A percentile compares a stretch with the other conserved stretches of the same genome.
Evolutionary conservation across 306 rosid genomes (phyloP).

Genomic region (Dalbergia cochinchinensis): DNA sequence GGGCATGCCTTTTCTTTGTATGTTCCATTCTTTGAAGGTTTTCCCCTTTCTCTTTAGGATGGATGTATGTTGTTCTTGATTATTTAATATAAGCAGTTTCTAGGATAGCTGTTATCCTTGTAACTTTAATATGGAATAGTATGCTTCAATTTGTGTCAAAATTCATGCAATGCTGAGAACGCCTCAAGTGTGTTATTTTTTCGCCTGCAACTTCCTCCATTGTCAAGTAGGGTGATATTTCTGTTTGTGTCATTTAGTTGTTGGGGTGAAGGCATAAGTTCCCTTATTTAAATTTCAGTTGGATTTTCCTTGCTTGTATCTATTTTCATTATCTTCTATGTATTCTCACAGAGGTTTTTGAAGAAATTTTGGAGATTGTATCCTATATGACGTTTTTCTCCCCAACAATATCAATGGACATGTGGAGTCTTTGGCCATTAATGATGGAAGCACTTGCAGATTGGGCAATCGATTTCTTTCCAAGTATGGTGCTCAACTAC

Average conservation of each 20-base stretch:
- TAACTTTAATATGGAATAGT: neutral
- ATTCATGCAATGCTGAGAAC: neutral
- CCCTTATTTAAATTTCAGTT: too few relatives aligned
- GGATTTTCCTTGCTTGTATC: neutral
- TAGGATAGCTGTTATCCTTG: neutral
- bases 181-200: neutral
- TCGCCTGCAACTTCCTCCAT: neutral
- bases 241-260: too few relatives aligned
- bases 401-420: constrained; percentile 88
- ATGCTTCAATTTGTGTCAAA: neutral
- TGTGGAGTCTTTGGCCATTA: constrained; percentile 99
- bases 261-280: too few relatives aligned
- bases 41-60: neutral
- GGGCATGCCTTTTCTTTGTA: neutral
- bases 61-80: neutral
- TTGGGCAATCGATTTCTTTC: constrained; percentile 94
- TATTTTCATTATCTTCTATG: neutral
- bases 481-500: constrained; percentile 62
- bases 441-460: constrained; percentile 93
- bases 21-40: neutral
- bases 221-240: too few relatives aligned
- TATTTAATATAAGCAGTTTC: neutral
- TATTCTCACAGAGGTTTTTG: constrained; percentile 88
- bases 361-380: constrained; percentile 95
- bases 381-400: constrained; percentile 97